Evolutionary conservation across 257 asterid genomes (phyloP).

Genomic region (Striga asiatica): DNA sequence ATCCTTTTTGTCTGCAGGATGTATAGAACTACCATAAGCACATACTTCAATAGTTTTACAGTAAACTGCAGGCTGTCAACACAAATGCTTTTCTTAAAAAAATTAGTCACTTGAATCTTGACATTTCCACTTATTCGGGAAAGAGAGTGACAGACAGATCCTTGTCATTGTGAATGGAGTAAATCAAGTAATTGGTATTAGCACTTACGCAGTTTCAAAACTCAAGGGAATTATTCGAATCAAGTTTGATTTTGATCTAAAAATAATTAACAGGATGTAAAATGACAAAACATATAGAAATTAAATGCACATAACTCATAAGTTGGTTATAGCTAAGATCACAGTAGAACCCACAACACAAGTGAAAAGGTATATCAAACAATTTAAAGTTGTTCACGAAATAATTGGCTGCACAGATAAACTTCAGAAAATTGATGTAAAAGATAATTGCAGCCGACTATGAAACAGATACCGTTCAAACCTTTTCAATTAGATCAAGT

Average conservation of each 20-base stretch:
- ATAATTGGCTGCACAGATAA: neutral
- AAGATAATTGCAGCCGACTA: neutral
- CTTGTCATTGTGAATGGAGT: neutral
- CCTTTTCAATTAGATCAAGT: conserved; percentile 84
- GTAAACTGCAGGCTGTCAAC: no score
- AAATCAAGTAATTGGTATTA: no score
- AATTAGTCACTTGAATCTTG: no score
- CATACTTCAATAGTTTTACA: no score
- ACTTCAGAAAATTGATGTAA: neutral
- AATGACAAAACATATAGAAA: neutral
- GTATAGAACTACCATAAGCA: no score
- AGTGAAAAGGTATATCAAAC: neutral
- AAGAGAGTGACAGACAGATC: no score
- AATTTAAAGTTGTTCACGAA: neutral
- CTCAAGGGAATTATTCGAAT: neutral
- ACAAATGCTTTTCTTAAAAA: no score
- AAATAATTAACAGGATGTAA: neutral
- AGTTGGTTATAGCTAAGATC: neutral
- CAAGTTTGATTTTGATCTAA: no score
- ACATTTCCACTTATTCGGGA: no score
- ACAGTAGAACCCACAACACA: neutral
- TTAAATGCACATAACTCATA: neutral
- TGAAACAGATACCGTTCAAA: conserved; percentile 10
- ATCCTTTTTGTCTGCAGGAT: no score
- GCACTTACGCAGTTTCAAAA: neutral